Evolutionary conservation across 345 rosid genomes (phyloP).

Genomic region (Dipteronia sinensis): DNA sequence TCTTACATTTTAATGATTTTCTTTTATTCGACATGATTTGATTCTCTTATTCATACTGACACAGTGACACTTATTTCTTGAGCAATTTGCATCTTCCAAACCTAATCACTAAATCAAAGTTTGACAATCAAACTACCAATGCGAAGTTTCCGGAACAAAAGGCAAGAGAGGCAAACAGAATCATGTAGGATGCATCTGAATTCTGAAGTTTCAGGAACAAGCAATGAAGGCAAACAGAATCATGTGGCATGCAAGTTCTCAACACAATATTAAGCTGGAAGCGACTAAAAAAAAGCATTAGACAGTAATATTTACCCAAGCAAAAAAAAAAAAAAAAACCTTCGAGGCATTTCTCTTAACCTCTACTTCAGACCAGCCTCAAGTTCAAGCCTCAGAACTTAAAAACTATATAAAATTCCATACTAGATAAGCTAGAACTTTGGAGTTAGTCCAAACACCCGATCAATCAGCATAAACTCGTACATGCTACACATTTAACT

Average conservation of each 20-base stretch:
- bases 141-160: not conserved
- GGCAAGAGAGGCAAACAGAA: not conserved
- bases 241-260: not conserved
- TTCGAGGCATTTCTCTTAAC: too few relatives aligned
- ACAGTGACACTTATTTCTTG: not conserved
- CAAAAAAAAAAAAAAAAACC: not conserved
- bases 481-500: not conserved
- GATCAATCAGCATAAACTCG: not conserved
- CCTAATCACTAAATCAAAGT: not conserved
- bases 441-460: not conserved
- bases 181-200: not conserved
- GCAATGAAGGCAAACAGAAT: not conserved
- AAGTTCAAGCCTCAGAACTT: not conserved
- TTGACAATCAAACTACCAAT: not conserved
- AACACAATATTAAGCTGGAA: not conserved
- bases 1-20: not conserved
- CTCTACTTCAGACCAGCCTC: too few relatives aligned
- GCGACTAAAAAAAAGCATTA: not conserved
- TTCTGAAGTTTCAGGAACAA: not conserved
- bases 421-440: not conserved
- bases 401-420: too few relatives aligned
- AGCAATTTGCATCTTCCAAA: not conserved
- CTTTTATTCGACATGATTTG: not conserved
- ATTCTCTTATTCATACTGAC: not conserved
- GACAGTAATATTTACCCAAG: not conserved